Evolutionary conservation across 352 stramenopile genomes (phyloP).

Genomic region (Pythium myriotylum): DNA sequence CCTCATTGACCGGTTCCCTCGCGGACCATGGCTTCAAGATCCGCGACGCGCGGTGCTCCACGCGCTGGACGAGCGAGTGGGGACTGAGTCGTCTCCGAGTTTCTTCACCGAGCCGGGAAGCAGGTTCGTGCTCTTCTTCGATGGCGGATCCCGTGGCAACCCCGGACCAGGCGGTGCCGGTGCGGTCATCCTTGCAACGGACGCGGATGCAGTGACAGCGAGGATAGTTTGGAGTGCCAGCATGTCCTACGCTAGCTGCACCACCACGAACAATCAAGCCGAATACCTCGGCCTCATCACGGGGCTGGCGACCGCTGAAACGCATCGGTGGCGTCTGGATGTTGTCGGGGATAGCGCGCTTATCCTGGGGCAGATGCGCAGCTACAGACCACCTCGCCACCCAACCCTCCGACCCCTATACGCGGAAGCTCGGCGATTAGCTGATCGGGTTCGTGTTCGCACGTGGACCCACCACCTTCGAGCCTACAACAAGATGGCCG

Average conservation of each 20-base stretch:
- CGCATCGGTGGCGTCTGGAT: not conserved
- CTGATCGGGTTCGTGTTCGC: not conserved
- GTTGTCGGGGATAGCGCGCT: conserved; percentile 18
- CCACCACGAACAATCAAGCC: conserved; percentile 20
- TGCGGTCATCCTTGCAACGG: not conserved
- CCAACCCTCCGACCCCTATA: not conserved
- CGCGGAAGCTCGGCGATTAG: not conserved
- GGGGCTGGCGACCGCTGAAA: not conserved
- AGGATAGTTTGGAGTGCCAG: conserved; percentile 3
- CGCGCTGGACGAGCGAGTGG: too few species aligned
- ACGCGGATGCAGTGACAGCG: not conserved
- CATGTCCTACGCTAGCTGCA: not conserved
- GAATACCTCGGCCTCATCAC: conserved; percentile 12
- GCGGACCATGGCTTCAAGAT: too few species aligned
- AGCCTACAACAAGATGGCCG: conserved; percentile 10
- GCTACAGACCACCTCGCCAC: conserved; percentile 1
- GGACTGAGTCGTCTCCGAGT: too few species aligned
- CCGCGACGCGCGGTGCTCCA: too few species aligned
- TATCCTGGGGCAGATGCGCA: conserved; percentile 7
- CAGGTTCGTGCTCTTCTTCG: conserved; percentile 21
- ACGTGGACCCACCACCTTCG: conserved; percentile 3
- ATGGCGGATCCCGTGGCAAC: conserved; percentile 8
- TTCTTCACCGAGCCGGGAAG: too few species aligned
- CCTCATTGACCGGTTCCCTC: too few species aligned
- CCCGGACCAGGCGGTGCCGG: conserved; percentile 3